Evolutionary conservation across 2,329 filamentous ascomycete species (phyloP).

Genomic region (Arthrinium phaeospermum): DNA sequence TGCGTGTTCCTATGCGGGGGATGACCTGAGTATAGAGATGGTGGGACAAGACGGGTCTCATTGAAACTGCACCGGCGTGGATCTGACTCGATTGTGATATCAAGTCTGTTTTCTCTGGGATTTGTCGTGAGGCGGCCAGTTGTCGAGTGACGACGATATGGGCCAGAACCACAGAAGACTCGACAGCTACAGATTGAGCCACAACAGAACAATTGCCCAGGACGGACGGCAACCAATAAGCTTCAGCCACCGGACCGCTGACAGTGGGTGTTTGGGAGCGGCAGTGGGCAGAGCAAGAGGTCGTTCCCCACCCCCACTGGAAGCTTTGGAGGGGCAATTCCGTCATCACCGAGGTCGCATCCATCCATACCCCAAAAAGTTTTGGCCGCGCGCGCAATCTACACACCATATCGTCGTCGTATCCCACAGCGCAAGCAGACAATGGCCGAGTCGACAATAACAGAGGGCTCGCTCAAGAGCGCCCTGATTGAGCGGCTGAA

Average conservation of each 20-base stretch:
- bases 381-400: background rate
- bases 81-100: background rate
- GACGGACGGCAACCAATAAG: background rate
- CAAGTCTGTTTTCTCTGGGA: background rate
- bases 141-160: background rate
- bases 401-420: background rate
- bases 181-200: background rate
- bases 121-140: background rate
- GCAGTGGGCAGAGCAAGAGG: background rate
- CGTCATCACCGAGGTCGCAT: slow-evolving; percentile 21
- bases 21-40: background rate
- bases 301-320: slow-evolving; percentile 1
- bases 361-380: background rate
- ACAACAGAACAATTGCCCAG: background rate
- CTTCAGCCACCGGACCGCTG: background rate
- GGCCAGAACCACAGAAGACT: background rate
- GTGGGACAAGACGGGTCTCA: background rate
- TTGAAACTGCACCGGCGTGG: background rate
- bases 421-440: slow-evolving; percentile 2
- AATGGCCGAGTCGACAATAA: slow-evolving; percentile 60
- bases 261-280: background rate
- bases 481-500: slow-evolving; percentile 74
- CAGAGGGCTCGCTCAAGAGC: slow-evolving; percentile 71
- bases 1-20: background rate
- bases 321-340: slow-evolving; percentile 20